Percentiles rank a stretch among this genome's conserved stretches.
phyloP scores from a whole-genome alignment of 305 asterid species.

The Ajuga reptans region DNA sequence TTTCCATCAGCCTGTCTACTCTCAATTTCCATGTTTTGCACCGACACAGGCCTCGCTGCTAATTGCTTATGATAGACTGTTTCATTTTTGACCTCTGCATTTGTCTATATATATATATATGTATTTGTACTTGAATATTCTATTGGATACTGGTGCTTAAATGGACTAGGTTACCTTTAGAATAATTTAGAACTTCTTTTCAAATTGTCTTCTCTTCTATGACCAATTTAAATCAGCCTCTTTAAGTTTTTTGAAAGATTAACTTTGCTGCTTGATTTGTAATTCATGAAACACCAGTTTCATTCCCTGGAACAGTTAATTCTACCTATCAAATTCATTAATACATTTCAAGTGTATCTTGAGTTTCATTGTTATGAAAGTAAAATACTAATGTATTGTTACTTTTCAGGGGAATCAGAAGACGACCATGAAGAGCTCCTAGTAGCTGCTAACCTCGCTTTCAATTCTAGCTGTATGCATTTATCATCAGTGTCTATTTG shows the following conservation, averaged over 20 bases:
- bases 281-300: background rate
- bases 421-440: conserved; percentile 77
- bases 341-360: conserved; percentile 3
- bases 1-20: conserved; percentile 1
- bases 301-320: background rate
- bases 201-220: background rate
- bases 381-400: conserved; percentile 19
- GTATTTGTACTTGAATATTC: background rate
- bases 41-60: background rate
- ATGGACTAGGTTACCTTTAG: background rate
- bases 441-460: conserved; percentile 64
- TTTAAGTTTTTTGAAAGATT: background rate
- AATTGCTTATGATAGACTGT: background rate
- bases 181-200: conserved; percentile 21
- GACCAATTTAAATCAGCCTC: background rate
- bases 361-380: background rate
- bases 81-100: background rate
- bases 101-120: background rate
- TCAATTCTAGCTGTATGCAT: conserved; percentile 50
- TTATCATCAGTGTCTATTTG: conserved; percentile 2
- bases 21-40: background rate
- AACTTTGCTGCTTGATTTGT: background rate
- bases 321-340: background rate
- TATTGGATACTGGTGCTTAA: background rate
- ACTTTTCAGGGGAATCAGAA: conserved; percentile 71